Evolutionary conservation across 148 eudicot genomes (phyloP).

Genomic region (Amaranthus hypochondriacus): DNA sequence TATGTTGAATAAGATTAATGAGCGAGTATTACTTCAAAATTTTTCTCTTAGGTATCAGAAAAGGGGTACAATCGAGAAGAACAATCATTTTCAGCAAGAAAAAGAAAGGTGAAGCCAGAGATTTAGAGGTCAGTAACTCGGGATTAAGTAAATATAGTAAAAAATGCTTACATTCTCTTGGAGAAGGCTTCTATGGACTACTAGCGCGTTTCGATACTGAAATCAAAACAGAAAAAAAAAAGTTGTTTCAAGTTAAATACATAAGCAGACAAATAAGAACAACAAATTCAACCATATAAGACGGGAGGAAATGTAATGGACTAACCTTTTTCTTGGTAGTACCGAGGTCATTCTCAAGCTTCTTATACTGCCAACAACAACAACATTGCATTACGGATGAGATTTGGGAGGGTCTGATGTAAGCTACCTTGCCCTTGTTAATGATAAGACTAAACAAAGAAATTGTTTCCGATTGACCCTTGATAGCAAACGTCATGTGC

Average conservation of each 20-base stretch:
- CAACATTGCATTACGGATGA: not conserved
- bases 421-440: too few species aligned
- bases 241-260: not conserved
- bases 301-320: not conserved
- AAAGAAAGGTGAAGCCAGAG: not conserved
- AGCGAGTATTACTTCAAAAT: not conserved
- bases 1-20: not conserved
- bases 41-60: not conserved
- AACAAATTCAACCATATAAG: not conserved
- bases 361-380: slow-evolving; percentile 43
- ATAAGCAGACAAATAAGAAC: not conserved
- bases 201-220: slow-evolving; percentile 55
- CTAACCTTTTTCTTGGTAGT: slow-evolving; percentile 72
- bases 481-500: too few species aligned
- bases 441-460: too few species aligned
- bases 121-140: not conserved
- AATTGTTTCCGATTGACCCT: too few species aligned
- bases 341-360: slow-evolving; percentile 40
- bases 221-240: not conserved
- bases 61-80: not conserved
- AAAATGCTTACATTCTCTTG: slow-evolving; percentile 59
- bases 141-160: not conserved
- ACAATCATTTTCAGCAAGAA: not conserved
- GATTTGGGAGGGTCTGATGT: too few species aligned
- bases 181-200: slow-evolving; percentile 45